Percentiles rank a stretch among this genome's conserved stretches.
phyloP scores from a whole-genome alignment of 306 rosid species.

The Astragalus membranaceus region DNA sequence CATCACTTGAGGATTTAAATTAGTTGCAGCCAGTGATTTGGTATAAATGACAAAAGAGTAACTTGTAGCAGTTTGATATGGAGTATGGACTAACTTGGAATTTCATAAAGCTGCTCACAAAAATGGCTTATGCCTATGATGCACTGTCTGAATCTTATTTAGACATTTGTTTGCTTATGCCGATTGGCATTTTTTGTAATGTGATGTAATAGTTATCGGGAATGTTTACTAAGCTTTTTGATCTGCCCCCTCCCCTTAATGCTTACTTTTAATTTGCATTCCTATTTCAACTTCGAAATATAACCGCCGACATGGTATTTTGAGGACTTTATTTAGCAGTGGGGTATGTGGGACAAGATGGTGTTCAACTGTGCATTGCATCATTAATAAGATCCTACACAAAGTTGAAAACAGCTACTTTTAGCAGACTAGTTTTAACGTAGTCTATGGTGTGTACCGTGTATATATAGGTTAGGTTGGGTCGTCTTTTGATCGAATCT shows the following conservation, averaged over 20 bases:
- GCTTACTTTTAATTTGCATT: too few relatives aligned
- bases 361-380: not conserved
- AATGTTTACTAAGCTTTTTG: too few relatives aligned
- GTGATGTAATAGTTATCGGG: slow-evolving; percentile 18
- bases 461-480: too few relatives aligned
- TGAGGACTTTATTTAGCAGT: too few relatives aligned
- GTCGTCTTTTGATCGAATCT: too few relatives aligned
- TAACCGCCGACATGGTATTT: not conserved
- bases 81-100: not conserved
- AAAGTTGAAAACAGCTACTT: not conserved
- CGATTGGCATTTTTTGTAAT: slow-evolving; percentile 1
- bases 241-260: too few relatives aligned
- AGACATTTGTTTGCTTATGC: not conserved
- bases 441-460: too few relatives aligned
- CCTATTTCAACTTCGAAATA: too few relatives aligned
- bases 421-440: not conserved
- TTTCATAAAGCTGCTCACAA: not conserved
- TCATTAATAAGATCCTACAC: too few relatives aligned
- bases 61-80: not conserved
- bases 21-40: slow-evolving; percentile 4
- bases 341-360: too few relatives aligned
- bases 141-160: not conserved
- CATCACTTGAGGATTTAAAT: not conserved
- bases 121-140: not conserved
- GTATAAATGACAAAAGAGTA: not conserved